Conservation (phyloP, 352 stramenopile genomes). For the Globisporangium middletonii region DNA sequence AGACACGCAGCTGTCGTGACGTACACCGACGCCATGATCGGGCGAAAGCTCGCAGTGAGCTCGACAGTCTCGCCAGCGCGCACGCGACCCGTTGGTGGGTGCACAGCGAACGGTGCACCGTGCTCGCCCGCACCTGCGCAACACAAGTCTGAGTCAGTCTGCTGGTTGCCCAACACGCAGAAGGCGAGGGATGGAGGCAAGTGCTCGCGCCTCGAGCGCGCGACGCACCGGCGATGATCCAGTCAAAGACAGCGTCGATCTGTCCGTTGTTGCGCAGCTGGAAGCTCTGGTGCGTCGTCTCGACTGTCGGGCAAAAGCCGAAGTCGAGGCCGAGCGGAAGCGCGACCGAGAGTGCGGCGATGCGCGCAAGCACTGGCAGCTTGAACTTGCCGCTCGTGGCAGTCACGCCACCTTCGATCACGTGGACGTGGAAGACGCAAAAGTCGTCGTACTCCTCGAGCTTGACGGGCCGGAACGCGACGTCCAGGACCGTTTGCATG, state of each 20-base stretch:
- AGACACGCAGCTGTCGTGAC: constrained; percentile 69
- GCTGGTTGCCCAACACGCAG: background rate
- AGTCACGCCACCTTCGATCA: constrained; percentile 70
- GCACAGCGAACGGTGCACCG: constrained; percentile 71
- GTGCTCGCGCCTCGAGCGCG: no score
- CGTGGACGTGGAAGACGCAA: constrained; percentile 85
- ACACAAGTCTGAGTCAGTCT: background rate
- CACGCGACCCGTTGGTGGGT: constrained; percentile 61
- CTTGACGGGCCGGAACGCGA: constrained; percentile 88
- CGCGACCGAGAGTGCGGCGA: constrained; percentile 61
- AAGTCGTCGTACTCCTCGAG: constrained; percentile 91
- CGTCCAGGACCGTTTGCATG: constrained; percentile 80
- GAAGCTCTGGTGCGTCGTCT: constrained; percentile 74
- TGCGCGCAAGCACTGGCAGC: constrained; percentile 78
- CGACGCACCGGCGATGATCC: constrained; percentile 44
- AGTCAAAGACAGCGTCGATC: constrained; percentile 82
- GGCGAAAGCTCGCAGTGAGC: constrained; percentile 70
- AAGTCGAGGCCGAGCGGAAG: constrained; percentile 75
- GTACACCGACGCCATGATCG: constrained; percentile 75
- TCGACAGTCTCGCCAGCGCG: constrained; percentile 52
- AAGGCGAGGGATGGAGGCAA: no score
- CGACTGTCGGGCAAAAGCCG: constrained; percentile 85
- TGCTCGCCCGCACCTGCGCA: constrained; percentile 40
- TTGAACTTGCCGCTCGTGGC: constrained; percentile 75
- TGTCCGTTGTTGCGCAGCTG: constrained; percentile 83